Percentiles rank a stretch among this genome's conserved stretches.
Conservation (phyloP, 352 stramenopile species). For the Pythium scleroteichum region DNA sequence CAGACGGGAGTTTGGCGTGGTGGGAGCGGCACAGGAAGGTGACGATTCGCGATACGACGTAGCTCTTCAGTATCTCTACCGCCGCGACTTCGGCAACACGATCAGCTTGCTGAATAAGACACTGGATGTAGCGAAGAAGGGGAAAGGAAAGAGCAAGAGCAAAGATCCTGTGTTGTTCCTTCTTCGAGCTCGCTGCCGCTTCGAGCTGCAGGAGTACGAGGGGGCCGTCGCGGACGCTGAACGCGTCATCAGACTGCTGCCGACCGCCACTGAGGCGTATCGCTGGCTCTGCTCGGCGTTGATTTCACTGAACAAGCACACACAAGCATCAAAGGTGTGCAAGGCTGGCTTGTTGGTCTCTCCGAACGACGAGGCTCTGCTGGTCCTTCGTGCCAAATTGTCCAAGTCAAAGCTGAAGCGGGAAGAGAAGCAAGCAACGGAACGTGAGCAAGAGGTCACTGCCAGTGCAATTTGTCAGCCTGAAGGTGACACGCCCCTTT, state of each 20-base stretch:
- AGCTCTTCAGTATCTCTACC: constrained; percentile 17
- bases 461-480: too few relatives aligned
- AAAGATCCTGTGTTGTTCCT: constrained; percentile 25
- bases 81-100: constrained; percentile 26
- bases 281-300: constrained; percentile 18
- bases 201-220: constrained; percentile 22
- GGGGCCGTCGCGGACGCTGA: constrained; percentile 17
- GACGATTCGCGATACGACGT: constrained; percentile 12
- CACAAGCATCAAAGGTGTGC: constrained; percentile 17
- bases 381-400: neutral
- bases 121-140: constrained; percentile 11
- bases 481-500: too few relatives aligned
- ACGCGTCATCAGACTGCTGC: constrained; percentile 23
- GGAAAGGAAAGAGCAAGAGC: constrained; percentile 20
- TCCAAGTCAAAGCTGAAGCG: neutral
- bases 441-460: too few relatives aligned
- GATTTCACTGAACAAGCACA: constrained; percentile 10
- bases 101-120: constrained; percentile 14
- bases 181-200: constrained; percentile 16
- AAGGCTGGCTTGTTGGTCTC: constrained; percentile 13
- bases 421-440: neutral
- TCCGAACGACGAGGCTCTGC: constrained; percentile 15
- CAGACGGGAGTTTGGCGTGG: constrained; percentile 14
- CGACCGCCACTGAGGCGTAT: constrained; percentile 20
- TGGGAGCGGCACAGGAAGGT: constrained; percentile 3